These are phyloP conservation scores for Gnetum montanum DNA, from an alignment of 75 land plant species.

Conservation along the genomic window DNA sequence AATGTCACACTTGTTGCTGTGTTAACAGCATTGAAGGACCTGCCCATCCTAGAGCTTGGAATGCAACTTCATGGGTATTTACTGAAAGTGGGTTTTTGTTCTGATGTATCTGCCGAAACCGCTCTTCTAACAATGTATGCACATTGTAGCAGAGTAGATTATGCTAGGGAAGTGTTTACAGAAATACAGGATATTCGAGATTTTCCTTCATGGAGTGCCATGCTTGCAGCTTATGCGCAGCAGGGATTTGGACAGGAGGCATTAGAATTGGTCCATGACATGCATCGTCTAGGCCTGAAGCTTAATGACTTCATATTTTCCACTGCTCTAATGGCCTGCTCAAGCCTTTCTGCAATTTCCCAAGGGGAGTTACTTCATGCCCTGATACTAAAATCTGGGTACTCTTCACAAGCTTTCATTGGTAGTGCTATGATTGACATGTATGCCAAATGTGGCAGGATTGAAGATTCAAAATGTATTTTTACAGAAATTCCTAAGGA, in stretches of 20 bases:
- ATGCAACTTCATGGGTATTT: slow-evolving; percentile 52
- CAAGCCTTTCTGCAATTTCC: slow-evolving; percentile 18
- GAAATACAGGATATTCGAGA: slow-evolving; percentile 15
- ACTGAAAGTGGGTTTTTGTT: slow-evolving; percentile 21
- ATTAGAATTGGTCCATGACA: slow-evolving; percentile 38
- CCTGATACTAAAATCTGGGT: slow-evolving; percentile 31
- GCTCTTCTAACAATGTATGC: slow-evolving; percentile 62
- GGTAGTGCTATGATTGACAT: slow-evolving; percentile 59
- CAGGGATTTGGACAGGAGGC: slow-evolving; percentile 69
- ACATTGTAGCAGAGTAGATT: slow-evolving; percentile 28
- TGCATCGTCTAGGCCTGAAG: slow-evolving; percentile 34
- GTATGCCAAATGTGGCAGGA: slow-evolving; percentile 28
- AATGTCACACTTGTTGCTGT: slow-evolving; percentile 43
- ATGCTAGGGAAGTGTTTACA: slow-evolving; percentile 28
- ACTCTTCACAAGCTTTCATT: slow-evolving; percentile 25
- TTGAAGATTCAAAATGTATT: not conserved
- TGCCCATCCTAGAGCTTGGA: slow-evolving; percentile 37
- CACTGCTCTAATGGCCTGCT: slow-evolving; percentile 60
- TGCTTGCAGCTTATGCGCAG: slow-evolving; percentile 67
- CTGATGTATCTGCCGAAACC: slow-evolving; percentile 33
- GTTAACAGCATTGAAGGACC: slow-evolving; percentile 32
- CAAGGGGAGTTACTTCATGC: slow-evolving; percentile 44
- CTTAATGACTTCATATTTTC: slow-evolving; percentile 77
- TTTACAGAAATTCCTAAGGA: not conserved
- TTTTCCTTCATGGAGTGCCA: slow-evolving; percentile 63